Evolutionary conservation across 495 filamentous ascomycete species (phyloP).

Genomic region (Rostrohypoxylon terebratum): DNA sequence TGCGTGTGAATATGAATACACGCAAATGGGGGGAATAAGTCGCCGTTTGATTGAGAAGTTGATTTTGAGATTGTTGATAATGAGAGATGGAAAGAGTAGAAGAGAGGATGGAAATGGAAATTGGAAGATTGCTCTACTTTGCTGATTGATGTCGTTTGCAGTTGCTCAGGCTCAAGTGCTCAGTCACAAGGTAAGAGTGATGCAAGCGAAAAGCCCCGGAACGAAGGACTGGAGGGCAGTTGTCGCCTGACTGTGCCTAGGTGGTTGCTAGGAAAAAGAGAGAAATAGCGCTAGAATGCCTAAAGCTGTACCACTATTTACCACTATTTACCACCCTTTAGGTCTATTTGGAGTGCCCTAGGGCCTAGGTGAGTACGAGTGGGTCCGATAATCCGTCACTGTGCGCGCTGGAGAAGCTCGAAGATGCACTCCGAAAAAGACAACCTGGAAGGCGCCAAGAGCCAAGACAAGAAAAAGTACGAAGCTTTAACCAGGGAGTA

Average conservation of each 20-base stretch:
- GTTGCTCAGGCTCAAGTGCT: conserved; percentile 9
- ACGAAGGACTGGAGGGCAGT: conserved; percentile 3
- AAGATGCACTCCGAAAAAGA: conserved; percentile 42
- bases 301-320: conserved; percentile 22
- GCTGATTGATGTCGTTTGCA: conserved; percentile 38
- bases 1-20: conserved; percentile 28
- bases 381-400: conserved; percentile 5
- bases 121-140: background rate
- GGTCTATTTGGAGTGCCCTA: background rate
- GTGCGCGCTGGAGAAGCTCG: conserved; percentile 28
- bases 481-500: conserved; percentile 33
- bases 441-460: conserved; percentile 30
- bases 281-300: conserved; percentile 12
- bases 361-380: conserved; percentile 20
- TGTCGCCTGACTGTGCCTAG: conserved; percentile 44
- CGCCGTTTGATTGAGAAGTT: conserved; percentile 15
- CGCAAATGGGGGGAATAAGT: conserved; percentile 19
- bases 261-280: background rate
- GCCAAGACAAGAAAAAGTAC: conserved; percentile 39
- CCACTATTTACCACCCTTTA: conserved; percentile 5
- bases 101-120: conserved; percentile 22
- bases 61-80: conserved; percentile 22
- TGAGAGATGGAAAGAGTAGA: conserved; percentile 29
- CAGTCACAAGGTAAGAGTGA: conserved; percentile 41
- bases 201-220: conserved; percentile 34